phyloP scores from a whole-genome alignment of 805 yeast species.

The Cyberlindnera petersonii region DNA sequence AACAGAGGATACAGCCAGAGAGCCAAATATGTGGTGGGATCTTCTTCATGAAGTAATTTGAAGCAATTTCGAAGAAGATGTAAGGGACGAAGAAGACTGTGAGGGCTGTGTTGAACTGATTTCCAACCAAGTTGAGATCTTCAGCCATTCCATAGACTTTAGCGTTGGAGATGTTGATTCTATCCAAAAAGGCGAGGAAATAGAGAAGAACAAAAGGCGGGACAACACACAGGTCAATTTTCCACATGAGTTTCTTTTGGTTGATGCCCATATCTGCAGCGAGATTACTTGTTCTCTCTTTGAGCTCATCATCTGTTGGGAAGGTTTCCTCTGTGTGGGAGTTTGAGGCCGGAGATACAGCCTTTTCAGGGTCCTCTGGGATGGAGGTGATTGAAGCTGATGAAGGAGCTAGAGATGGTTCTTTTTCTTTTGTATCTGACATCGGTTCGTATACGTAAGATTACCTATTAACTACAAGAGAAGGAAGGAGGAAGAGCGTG shows the following conservation, averaged over 20 bases:
- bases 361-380: conserved; percentile 9
- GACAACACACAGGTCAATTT: conserved; percentile 56
- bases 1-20: conserved; percentile 31
- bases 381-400: not conserved
- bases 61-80: conserved; percentile 35
- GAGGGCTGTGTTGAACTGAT: conserved; percentile 41
- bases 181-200: conserved; percentile 71
- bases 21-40: conserved; percentile 38
- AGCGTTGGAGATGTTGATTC: conserved; percentile 82
- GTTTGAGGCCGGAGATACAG: not conserved
- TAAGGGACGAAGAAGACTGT: conserved; percentile 48
- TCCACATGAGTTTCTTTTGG: conserved; percentile 54
- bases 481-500: no score
- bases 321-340: conserved; percentile 10
- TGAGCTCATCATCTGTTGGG: conserved; percentile 21
- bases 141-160: conserved; percentile 62
- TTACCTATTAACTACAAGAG: no score
- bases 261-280: conserved; percentile 48
- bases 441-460: no score
- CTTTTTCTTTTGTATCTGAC: no score
- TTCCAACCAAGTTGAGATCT: conserved; percentile 46
- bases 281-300: conserved; percentile 28
- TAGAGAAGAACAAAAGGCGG: conserved; percentile 76
- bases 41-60: conserved; percentile 36
- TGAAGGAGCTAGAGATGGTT: no score